phyloP scores from a whole-genome alignment of 768 basidiomycete species.

The Mycena galopus region DNA sequence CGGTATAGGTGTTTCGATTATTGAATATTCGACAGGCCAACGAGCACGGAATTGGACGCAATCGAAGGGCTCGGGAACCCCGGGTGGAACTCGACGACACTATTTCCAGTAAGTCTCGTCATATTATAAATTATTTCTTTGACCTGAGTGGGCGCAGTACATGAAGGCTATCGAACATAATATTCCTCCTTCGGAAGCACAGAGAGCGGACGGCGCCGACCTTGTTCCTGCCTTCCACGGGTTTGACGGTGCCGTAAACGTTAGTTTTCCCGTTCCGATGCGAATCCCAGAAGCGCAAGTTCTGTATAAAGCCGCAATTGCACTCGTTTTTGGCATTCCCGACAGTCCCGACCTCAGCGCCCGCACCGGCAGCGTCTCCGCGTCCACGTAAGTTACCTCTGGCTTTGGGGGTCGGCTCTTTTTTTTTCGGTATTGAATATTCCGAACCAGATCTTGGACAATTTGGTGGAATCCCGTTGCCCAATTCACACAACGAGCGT shows the following conservation, averaged over 20 bases:
- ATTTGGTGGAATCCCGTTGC: conserved; percentile 35
- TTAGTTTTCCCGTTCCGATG: conserved; percentile 32
- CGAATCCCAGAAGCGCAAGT: conserved; percentile 27
- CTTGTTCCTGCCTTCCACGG: conserved; percentile 14
- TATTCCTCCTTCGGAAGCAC: conserved; percentile 18
- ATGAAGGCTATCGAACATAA: conserved; percentile 34
- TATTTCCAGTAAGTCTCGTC: conserved; percentile 21
- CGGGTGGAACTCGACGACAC: conserved; percentile 27
- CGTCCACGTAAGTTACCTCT: too few species aligned
- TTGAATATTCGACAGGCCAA: conserved; percentile 1
- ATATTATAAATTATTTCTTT: background rate
- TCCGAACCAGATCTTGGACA: conserved; percentile 26
- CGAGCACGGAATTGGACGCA: conserved; percentile 24
- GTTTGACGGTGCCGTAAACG: conserved; percentile 26
- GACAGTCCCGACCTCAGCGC: conserved; percentile 25
- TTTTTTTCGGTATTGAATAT: background rate
- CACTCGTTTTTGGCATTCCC: conserved; percentile 21
- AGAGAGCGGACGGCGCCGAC: conserved; percentile 25
- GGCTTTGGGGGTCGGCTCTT: too few species aligned
- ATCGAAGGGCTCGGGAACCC: conserved; percentile 28
- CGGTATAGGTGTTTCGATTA: background rate
- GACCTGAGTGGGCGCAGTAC: conserved; percentile 10
- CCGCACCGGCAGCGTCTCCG: conserved; percentile 19
- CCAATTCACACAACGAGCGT: conserved; percentile 23
- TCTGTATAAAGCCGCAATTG: conserved; percentile 32